These are phyloP conservation scores for Ceratocystis huliohia DNA, from an alignment of 2,329 filamentous ascomycete species.

Conservation along the genomic window DNA sequence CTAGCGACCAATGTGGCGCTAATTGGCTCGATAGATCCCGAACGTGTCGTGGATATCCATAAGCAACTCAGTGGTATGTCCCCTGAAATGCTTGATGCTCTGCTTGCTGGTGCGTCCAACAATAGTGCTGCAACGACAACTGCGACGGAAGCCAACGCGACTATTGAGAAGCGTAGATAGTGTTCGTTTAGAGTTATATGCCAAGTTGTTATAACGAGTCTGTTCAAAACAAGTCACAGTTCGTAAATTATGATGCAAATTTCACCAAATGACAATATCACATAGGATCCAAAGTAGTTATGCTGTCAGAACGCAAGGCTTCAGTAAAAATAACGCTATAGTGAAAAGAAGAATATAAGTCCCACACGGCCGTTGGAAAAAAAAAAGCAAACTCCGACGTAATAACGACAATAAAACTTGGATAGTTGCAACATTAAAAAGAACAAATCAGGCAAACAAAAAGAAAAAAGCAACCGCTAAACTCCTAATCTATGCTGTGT, in stretches of 20 bases:
- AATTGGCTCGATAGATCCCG: constrained; percentile 54
- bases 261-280: too few relatives aligned
- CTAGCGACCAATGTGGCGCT: constrained; percentile 54
- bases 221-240: background rate
- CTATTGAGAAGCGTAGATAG: constrained; percentile 10
- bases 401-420: background rate
- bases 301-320: background rate
- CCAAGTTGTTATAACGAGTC: background rate
- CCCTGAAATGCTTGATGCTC: constrained; percentile 38
- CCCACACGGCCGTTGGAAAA: background rate
- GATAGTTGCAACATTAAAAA: too few relatives aligned
- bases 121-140: constrained; percentile 25
- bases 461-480: constrained; percentile 9
- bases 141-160: constrained; percentile 22
- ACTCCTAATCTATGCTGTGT: constrained; percentile 13
- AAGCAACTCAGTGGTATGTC: constrained; percentile 31
- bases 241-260: too few relatives aligned
- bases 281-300: too few relatives aligned
- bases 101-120: constrained; percentile 27
- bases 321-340: background rate
- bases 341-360: background rate
- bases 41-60: constrained; percentile 33
- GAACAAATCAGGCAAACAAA: background rate
- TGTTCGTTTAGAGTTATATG: background rate
- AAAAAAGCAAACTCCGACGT: background rate